These are phyloP conservation scores for Posidonia australis DNA, from an alignment of 106 monocot genomes.

Conservation along the genomic window DNA sequence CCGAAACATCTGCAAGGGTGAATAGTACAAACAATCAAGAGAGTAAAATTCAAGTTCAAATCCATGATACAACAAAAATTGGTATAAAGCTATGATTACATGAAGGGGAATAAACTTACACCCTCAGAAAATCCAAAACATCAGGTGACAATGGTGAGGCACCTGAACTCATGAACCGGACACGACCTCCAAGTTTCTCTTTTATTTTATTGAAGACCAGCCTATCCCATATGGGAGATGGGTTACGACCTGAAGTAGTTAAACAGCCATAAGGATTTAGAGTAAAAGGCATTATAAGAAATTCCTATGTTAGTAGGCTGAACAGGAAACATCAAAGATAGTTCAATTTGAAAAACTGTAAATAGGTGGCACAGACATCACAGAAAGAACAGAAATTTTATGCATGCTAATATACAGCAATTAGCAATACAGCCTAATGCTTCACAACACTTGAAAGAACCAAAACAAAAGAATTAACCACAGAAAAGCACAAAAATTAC, in stretches of 20 bases:
- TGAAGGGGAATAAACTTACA: constrained; percentile 44
- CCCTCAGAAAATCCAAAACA: constrained; percentile 81
- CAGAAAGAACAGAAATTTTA: too few relatives aligned
- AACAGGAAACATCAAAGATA: neutral
- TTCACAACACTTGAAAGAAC: too few relatives aligned
- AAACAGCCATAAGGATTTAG: neutral
- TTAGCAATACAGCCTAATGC: too few relatives aligned
- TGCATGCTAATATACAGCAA: too few relatives aligned
- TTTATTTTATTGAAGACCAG: constrained; percentile 96
- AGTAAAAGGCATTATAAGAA: neutral
- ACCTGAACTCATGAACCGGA: constrained; percentile 80
- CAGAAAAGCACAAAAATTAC: too few relatives aligned
- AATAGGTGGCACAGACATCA: too few relatives aligned
- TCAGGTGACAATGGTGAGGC: constrained; percentile 92
- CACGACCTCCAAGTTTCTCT: constrained; percentile 77
- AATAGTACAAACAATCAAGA: neutral
- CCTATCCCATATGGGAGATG: constrained; percentile 90
- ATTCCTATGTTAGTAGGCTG: neutral
- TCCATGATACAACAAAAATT: neutral
- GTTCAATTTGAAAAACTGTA: neutral
- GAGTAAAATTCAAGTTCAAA: neutral
- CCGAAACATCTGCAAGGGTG: constrained; percentile 75
- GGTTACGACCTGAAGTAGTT: constrained; percentile 46
- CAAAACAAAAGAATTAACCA: too few relatives aligned
- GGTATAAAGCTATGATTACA: neutral